These are phyloP conservation scores for Penicillium canariense DNA, from an alignment of 495 filamentous ascomycete genomes.

Conservation along the genomic window DNA sequence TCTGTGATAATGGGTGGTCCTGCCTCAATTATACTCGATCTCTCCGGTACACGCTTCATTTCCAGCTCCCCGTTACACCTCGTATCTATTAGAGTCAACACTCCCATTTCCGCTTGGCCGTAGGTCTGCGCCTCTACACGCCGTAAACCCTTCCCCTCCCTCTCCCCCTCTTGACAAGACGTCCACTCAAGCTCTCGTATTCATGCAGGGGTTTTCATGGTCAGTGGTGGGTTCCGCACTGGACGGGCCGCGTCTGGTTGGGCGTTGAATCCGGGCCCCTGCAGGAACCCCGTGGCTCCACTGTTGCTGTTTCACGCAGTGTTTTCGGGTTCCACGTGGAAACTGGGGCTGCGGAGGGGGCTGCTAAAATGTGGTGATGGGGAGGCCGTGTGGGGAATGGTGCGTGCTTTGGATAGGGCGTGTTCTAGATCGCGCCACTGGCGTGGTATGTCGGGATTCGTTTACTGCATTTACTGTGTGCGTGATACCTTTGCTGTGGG, in stretches of 20 bases:
- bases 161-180: not conserved
- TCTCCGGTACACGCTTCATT: not conserved
- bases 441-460: not conserved
- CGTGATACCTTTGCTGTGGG: no score
- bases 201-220: constrained; percentile 1
- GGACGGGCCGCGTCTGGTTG: not conserved
- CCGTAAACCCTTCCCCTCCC: no score
- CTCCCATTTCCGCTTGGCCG: not conserved
- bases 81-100: not conserved
- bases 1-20: constrained; percentile 9
- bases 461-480: no score
- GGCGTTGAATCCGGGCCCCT: not conserved
- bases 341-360: not conserved
- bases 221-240: not conserved
- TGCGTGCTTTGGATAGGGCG: not conserved
- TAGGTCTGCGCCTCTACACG: not conserved
- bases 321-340: constrained; percentile 4
- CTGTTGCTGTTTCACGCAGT: not conserved
- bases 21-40: not conserved
- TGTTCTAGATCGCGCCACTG: constrained; percentile 1
- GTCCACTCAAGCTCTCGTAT: constrained; percentile 2
- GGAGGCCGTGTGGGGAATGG: not conserved
- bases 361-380: not conserved
- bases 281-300: not conserved
- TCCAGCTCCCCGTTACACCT: no score